phyloP scores from a whole-genome alignment of 1,139 yeast species.

The Barnettozyma hawaiiensis region DNA sequence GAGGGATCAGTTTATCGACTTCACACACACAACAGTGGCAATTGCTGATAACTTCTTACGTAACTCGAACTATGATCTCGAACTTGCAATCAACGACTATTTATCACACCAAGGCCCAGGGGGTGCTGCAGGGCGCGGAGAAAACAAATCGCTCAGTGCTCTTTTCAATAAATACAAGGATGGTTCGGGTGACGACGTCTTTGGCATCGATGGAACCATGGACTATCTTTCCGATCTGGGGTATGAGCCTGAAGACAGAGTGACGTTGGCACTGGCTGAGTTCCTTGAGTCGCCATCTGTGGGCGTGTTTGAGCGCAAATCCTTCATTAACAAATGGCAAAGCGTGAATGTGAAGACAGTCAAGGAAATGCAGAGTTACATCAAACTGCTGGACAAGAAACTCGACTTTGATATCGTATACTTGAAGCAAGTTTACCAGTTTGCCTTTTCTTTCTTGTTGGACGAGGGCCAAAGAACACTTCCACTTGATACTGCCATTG shows the following conservation, averaged over 20 bases:
- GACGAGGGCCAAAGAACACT: conserved; percentile 60
- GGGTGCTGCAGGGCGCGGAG: conserved; percentile 15
- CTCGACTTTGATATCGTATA: conserved; percentile 35
- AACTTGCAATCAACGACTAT: conserved; percentile 25
- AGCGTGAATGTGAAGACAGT: conserved; percentile 33
- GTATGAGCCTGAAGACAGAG: conserved; percentile 67
- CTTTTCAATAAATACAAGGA: conserved; percentile 23
- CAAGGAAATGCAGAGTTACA: conserved; percentile 43
- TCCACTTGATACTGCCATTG: conserved; percentile 57
- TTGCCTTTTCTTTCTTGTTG: conserved; percentile 61
- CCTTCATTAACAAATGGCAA: conserved; percentile 57
- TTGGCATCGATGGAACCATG: conserved; percentile 75
- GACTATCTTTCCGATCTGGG: conserved; percentile 58
- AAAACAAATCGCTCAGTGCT: conserved; percentile 12
- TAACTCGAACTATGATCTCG: conserved; percentile 22
- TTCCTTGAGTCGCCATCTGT: conserved; percentile 59
- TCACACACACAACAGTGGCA: conserved; percentile 21
- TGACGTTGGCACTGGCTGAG: conserved; percentile 64
- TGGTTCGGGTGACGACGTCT: conserved; percentile 25
- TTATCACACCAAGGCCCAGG: conserved; percentile 18
- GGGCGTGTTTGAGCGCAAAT: conserved; percentile 49
- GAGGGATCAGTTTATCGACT: conserved; percentile 26
- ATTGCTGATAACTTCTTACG: conserved; percentile 22
- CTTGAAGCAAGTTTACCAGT: conserved; percentile 57
- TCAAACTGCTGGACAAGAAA: conserved; percentile 34